phyloP scores from a whole-genome alignment of 2,329 filamentous ascomycete genomes.

The Nigrospora osmanthi region DNA sequence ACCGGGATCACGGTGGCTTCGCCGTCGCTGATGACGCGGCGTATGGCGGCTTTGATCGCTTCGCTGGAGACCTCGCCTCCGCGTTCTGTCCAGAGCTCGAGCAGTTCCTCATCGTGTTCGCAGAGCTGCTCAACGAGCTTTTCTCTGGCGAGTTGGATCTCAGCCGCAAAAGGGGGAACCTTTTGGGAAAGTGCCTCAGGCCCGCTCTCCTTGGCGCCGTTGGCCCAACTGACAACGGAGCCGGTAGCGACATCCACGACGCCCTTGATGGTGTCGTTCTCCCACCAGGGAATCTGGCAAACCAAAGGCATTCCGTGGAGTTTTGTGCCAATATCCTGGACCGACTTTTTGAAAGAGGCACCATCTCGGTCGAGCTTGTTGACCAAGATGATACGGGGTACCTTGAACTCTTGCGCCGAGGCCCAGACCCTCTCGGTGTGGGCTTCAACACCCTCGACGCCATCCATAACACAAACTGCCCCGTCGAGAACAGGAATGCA shows the following conservation, averaged over 20 bases:
- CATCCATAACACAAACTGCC: conserved; percentile 87
- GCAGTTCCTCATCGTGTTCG: conserved; percentile 79
- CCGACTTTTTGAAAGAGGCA: conserved; percentile 73
- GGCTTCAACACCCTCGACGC: conserved; percentile 88
- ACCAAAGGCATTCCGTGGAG: conserved; percentile 81
- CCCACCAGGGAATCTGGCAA: conserved; percentile 94
- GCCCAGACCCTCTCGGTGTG: conserved; percentile 96
- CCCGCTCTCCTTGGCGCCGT: conserved; percentile 27
- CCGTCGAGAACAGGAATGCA: conserved; percentile 84
- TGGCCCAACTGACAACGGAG: conserved; percentile 63
- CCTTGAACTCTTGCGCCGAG: conserved; percentile 77
- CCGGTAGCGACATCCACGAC: conserved; percentile 77
- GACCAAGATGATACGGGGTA: conserved; percentile 74
- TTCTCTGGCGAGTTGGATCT: conserved; percentile 68
- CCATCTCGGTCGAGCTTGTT: conserved; percentile 84
- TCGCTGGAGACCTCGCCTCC: conserved; percentile 65
- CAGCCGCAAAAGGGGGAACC: conserved; percentile 46
- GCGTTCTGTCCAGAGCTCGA: conserved; percentile 74
- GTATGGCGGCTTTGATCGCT: conserved; percentile 65
- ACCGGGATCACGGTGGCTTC: conserved; percentile 74
- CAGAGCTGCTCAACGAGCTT: conserved; percentile 77
- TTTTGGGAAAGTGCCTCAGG: conserved; percentile 38
- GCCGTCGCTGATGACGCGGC: conserved; percentile 60
- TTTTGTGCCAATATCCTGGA: conserved; percentile 75
- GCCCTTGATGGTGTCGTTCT: conserved; percentile 70